Evolutionary conservation across 148 eudicot species (phyloP), one percentile per base, ranked within the genome.

Genomic region (Diospyros kaki): DNA sequence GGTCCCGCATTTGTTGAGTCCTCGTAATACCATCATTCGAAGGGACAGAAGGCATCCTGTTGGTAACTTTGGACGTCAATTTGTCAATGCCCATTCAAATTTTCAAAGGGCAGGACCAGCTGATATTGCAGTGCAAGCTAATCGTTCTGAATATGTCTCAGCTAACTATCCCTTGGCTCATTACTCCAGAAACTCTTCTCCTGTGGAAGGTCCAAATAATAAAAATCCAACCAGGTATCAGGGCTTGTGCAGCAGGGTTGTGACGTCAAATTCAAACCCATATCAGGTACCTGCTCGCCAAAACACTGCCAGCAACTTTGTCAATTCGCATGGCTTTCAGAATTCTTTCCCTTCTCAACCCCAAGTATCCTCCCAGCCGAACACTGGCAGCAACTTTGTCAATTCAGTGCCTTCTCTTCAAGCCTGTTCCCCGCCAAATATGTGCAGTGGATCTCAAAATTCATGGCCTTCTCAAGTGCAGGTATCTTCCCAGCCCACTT

Each of bases 41-140:
- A 67, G 81, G 56, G 70, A 60, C 58, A 77, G 81, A 77, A 77
- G 74, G 63, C 80, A 67, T 18, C 73, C 68, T 80, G 62, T 39
- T 74, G 65, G 75, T 42, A 78, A 42, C 12, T 17, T 67, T 60
- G 71, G 77, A 64, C 60, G 79, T 75, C 80, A 66, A n/a, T 18
- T 62, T 66, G 54, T 15, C 18, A 11, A 83, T 13, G 75, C 87
- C 6, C 81, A 8, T 64, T 28, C 76, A 45, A 51, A 64, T 12
- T 81, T 87, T 55, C 84, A 83, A 79, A 85, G 86, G 79, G 39
- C 82, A 44, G 80, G 78, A 56, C 9, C 69, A 42, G 5, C 75
- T 11, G 48, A 72, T 7, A 64, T 68, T 53, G 7, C 69, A 2
- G 70, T 28, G 52, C 59, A 71, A 64, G 10, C 83, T 28, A 52